These are phyloP conservation scores for Geotrichum klebahnii DNA, from an alignment of 1,139 yeast species.

Conservation along the genomic window DNA sequence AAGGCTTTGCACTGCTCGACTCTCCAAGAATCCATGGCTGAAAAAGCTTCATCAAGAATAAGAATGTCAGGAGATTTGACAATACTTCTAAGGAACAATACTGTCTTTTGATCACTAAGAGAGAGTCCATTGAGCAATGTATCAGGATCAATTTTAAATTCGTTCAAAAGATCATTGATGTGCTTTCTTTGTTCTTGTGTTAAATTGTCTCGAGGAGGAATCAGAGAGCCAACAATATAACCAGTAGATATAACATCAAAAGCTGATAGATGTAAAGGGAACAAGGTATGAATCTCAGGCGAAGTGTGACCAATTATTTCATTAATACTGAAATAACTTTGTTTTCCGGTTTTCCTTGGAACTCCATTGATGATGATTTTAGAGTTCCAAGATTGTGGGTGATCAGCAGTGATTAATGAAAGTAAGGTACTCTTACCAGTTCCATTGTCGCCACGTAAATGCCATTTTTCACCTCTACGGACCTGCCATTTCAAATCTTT, in stretches of 20 bases:
- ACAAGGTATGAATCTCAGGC: conserved; percentile 85
- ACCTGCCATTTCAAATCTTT: conserved; percentile 63
- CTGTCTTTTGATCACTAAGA: conserved; percentile 74
- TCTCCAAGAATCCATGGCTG: conserved; percentile 75
- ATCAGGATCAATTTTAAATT: conserved; percentile 39
- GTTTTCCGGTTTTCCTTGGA: conserved; percentile 69
- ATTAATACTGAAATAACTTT: conserved; percentile 75
- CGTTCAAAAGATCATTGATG: conserved; percentile 35
- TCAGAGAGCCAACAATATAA: conserved; percentile 57
- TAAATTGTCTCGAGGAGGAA: conserved; percentile 41
- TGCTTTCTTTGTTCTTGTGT: conserved; percentile 38
- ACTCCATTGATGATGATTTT: conserved; percentile 61
- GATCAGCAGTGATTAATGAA: conserved; percentile 85
- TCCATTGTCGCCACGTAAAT: conserved; percentile 84
- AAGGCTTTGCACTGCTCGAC: conserved; percentile 62
- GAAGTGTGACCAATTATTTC: conserved; percentile 78
- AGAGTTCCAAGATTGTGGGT: conserved; percentile 91
- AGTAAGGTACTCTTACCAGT: conserved; percentile 87
- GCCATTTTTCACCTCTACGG: conserved; percentile 75
- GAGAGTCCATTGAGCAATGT: conserved; percentile 51
- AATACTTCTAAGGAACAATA: conserved; percentile 68
- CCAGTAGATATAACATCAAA: conserved; percentile 70
- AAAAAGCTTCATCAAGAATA: conserved; percentile 87
- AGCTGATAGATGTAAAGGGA: conserved; percentile 55
- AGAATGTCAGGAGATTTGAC: conserved; percentile 71